Base-by-base conservation (phyloP, 2,329 filamentous ascomycete genomes). In the Monilinia polystroma region DNA sequence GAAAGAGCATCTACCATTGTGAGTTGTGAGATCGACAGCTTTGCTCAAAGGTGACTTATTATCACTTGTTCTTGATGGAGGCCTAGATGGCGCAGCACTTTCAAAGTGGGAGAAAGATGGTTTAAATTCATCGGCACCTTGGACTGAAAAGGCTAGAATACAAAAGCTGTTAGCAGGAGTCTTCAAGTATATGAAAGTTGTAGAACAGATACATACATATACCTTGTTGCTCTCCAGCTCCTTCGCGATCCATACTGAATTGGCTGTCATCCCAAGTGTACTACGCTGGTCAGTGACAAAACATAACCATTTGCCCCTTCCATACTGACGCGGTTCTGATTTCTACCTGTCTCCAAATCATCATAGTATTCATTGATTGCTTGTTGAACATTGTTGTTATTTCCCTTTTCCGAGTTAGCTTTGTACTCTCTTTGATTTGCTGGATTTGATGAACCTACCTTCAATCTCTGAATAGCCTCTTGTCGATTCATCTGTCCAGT, bases 51-150 rank as follows among this genome's bases (percentile, higher is more conserved):
- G 85, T 45, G 86, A 88, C 72, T 80, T 81, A 70, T 82, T 85
- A 63, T 83, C 84, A 62, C 73, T 75, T 55, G 83, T 80, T 75
- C 86, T 79, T 29, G 87, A 89, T 1, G 87, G 87, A n/a, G 87
- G 87, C 66, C 86, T 81, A 23, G 87, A 87, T 20, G 70, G 71
- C 20, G 74, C 60, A 23, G 29, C 62, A 5, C 45, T 62, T 41
- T 64, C 66, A 45, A 64, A 64, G 5, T 45, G 58, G 47, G 49
- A 43, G 16, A 45, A 68, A 26, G 70, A 23, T 35, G 29, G 29
- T 18, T 65, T 55, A 3, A 47, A 64, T 43, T 67, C 45, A 53
- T 69, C 63, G 68, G 49, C 67, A 49, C 66, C 56, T 64, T 62
- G 65, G 3, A 68, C 62, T 45, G 56, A 49, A 20, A 66, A 68